Evolutionary conservation across 208 protist species (phyloP).

Genomic region (Polymyxa betae): DNA sequence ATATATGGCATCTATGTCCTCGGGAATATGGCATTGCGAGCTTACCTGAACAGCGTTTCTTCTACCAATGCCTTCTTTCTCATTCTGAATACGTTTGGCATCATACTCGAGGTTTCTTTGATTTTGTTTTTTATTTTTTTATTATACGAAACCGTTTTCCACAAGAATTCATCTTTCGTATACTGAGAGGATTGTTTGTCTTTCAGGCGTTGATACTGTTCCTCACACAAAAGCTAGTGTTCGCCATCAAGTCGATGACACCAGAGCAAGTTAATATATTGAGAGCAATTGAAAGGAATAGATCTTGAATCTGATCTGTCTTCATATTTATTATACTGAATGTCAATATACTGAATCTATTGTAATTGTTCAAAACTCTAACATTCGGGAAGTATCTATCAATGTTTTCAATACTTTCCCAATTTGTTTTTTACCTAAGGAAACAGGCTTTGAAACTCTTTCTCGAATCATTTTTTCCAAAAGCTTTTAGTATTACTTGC

Average conservation of each 20-base stretch:
- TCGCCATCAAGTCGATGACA: background rate
- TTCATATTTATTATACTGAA: background rate
- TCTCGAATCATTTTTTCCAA: too few relatives aligned
- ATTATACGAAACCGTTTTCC: too few relatives aligned
- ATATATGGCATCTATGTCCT: background rate
- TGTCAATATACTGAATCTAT: background rate
- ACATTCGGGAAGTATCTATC: background rate
- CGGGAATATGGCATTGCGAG: background rate
- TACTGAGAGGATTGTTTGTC: background rate
- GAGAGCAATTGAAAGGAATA: background rate
- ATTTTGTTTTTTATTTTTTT: background rate
- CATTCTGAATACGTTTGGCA: slow-evolving; percentile 1
- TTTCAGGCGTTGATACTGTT: background rate
- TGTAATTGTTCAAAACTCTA: background rate
- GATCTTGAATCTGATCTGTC: background rate
- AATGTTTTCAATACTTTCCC: too few relatives aligned
- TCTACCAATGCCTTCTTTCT: background rate
- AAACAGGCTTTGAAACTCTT: too few relatives aligned
- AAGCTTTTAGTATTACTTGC: too few relatives aligned
- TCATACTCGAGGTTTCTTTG: background rate
- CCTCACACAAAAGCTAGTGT: background rate
- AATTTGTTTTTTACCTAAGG: too few relatives aligned
- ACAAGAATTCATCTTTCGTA: too few relatives aligned
- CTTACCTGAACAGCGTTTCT: background rate
- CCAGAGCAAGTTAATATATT: background rate